Percentiles rank a stretch among this genome's conserved stretches.
Evolutionary conservation across 2,329 filamentous ascomycete species (phyloP).

Genomic region (Pseudogymnoascus sp.): DNA sequence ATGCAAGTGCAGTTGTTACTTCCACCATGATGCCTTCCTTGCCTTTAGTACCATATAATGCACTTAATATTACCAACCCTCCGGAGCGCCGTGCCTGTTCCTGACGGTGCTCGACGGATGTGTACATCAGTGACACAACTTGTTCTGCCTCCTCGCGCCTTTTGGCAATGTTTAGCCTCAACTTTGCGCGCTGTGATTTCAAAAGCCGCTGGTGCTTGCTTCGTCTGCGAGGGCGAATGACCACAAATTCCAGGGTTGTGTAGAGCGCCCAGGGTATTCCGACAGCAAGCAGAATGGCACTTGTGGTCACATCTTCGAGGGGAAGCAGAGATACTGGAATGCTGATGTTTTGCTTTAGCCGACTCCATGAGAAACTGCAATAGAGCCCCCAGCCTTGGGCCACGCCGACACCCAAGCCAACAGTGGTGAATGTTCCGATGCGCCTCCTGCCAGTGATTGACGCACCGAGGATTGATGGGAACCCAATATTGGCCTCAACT

Average conservation of each 20-base stretch:
- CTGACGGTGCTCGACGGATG: conserved; percentile 32
- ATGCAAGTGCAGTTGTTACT: conserved; percentile 36
- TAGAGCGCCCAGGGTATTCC: conserved; percentile 33
- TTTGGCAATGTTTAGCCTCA: conserved; percentile 29
- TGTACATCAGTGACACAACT: conserved; percentile 32
- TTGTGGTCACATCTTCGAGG: conserved; percentile 25
- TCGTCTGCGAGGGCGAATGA: conserved; percentile 31
- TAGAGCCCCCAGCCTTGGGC: conserved; percentile 27
- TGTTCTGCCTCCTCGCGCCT: conserved; percentile 30
- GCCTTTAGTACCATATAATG: conserved; percentile 30
- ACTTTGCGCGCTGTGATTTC: conserved; percentile 29
- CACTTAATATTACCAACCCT: conserved; percentile 32
- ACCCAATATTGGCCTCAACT: conserved; percentile 22
- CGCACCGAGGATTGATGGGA: conserved; percentile 28
- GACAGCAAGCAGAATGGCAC: conserved; percentile 29
- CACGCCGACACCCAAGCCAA: conserved; percentile 33
- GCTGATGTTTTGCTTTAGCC: conserved; percentile 32
- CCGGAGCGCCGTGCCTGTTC: conserved; percentile 26
- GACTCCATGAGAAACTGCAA: conserved; percentile 31
- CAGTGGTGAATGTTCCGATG: conserved; percentile 30
- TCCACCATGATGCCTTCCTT: conserved; percentile 24
- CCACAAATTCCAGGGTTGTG: conserved; percentile 33
- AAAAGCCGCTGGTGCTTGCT: conserved; percentile 28
- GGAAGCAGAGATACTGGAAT: conserved; percentile 32
- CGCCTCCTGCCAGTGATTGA: conserved; percentile 29